Conservation (phyloP, 2,329 filamentous ascomycete genomes). For the Parafenestella ontariensis region DNA sequence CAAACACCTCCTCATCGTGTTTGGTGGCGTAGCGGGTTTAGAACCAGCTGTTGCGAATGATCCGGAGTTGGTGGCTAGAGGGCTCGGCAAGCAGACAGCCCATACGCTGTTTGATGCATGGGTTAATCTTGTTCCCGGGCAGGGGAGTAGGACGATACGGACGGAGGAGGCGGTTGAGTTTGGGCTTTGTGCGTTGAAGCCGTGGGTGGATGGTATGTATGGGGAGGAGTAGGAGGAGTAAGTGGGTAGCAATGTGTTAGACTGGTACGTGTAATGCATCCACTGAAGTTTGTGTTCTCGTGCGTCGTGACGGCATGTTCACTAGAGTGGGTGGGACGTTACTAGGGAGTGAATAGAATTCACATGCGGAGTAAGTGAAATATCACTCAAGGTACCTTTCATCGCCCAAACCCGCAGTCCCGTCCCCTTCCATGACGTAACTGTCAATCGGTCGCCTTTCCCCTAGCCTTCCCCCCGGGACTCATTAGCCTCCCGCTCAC, state of each 20-base stretch:
- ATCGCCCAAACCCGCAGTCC: too few relatives aligned
- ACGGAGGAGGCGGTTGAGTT: constrained; percentile 86
- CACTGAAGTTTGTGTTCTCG: too few relatives aligned
- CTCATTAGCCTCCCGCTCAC: background rate
- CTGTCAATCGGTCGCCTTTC: too few relatives aligned
- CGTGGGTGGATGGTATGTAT: constrained; percentile 38
- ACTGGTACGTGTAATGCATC: too few relatives aligned
- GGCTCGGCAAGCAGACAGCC: constrained; percentile 68
- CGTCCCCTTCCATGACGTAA: too few relatives aligned
- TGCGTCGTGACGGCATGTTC: too few relatives aligned
- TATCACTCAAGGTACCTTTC: too few relatives aligned
- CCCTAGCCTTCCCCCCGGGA: background rate
- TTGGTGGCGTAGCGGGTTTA: constrained; percentile 81
- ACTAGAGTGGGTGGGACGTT: too few relatives aligned
- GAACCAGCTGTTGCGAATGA: constrained; percentile 75
- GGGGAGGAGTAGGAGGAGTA: background rate
- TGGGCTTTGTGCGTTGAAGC: constrained; percentile 72
- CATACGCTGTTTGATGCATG: constrained; percentile 81
- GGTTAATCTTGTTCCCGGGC: constrained; percentile 80
- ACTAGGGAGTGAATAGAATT: too few relatives aligned
- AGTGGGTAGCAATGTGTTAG: too few relatives aligned
- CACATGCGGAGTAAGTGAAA: too few relatives aligned
- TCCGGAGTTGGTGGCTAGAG: constrained; percentile 64
- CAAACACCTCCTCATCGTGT: constrained; percentile 77
- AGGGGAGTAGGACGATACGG: constrained; percentile 81